These are phyloP conservation scores for Populus hybrid DNA, from an alignment of 441 rosid species.

Conservation along the genomic window DNA sequence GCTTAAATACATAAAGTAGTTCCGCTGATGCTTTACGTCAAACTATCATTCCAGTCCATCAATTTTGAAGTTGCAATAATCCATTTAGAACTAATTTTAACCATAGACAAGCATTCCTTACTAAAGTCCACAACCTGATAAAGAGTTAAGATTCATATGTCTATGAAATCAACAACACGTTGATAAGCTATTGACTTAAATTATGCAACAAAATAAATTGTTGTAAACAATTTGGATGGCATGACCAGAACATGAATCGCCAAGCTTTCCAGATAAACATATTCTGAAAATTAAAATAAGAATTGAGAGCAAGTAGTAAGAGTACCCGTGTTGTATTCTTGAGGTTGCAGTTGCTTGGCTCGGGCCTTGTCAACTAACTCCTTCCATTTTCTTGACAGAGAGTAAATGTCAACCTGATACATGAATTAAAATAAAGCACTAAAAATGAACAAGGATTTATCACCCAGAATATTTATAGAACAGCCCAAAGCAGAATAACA, in stretches of 20 bases:
- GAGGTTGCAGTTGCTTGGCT: slow-evolving; percentile 92
- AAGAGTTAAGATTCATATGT: not conserved
- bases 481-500: slow-evolving; percentile 1
- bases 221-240: not conserved
- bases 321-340: slow-evolving; percentile 83
- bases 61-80: not conserved
- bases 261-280: not conserved
- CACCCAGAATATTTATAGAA: not conserved
- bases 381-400: slow-evolving; percentile 95
- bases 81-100: not conserved
- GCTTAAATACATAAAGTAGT: not conserved
- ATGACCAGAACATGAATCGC: not conserved
- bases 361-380: slow-evolving; percentile 94
- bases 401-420: slow-evolving; percentile 76
- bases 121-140: not conserved
- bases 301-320: not conserved
- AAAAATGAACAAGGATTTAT: not conserved
- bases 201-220: not conserved
- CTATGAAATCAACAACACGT: not conserved
- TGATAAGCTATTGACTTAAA: not conserved
- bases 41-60: not conserved
- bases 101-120: not conserved
- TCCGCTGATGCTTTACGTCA: not conserved
- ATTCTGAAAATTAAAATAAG: not conserved
- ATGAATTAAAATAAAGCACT: not conserved